A percentile compares a stretch with the other conserved stretches of the same genome.
Evolutionary conservation across 345 rosid genomes (phyloP).

Genomic region (Atalantia buxifolia): DNA sequence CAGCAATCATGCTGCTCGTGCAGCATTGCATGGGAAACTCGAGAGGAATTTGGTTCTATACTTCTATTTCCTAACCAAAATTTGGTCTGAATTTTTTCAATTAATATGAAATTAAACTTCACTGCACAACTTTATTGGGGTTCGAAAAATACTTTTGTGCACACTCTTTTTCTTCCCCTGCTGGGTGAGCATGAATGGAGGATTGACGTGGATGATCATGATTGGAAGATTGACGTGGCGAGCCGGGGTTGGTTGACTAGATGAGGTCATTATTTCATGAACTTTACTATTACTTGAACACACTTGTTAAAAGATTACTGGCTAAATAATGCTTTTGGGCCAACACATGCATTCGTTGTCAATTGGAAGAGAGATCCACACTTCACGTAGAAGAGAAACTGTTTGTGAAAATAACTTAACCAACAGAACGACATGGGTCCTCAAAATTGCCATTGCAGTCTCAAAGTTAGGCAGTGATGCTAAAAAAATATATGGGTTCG

Average conservation of each 20-base stretch:
- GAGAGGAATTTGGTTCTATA: not conserved
- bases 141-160: not conserved
- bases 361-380: not conserved
- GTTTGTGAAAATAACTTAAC: slow-evolving; percentile 11
- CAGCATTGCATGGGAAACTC: not conserved
- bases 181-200: no score
- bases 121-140: not conserved
- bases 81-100: no score
- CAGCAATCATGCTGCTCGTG: not conserved
- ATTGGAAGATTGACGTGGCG: not conserved
- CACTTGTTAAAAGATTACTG: not conserved
- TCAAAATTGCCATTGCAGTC: not conserved
- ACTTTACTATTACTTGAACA: not conserved
- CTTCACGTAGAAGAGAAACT: not conserved
- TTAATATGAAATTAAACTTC: no score
- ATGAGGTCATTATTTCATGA: not conserved
- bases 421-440: not conserved
- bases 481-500: no score
- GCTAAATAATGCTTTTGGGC: not conserved
- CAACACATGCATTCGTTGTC: not conserved
- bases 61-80: no score
- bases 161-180: no score
- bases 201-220: no score
- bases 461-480: not conserved
- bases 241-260: not conserved